These are phyloP conservation scores for Trifolium dubium DNA, from an alignment of 306 rosid genomes.

Conservation along the genomic window DNA sequence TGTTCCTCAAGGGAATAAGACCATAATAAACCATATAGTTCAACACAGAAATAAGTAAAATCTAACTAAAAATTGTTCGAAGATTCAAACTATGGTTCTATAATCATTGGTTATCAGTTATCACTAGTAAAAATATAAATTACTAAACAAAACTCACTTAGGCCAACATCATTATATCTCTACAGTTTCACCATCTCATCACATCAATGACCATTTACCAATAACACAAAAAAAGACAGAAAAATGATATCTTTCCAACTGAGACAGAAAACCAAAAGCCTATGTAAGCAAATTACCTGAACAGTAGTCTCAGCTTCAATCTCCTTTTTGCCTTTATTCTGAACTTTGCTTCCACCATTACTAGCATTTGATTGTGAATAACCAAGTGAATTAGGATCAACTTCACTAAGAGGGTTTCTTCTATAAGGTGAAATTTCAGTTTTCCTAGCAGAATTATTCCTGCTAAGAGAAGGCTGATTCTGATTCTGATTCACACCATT, in stretches of 20 bases:
- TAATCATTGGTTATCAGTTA: neutral
- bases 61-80: neutral
- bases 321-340: constrained; percentile 57
- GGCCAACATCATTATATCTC: neutral
- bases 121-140: neutral
- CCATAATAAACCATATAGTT: too few relatives aligned
- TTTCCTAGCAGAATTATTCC: constrained; percentile 82
- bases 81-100: neutral
- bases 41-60: neutral
- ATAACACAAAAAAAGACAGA: neutral
- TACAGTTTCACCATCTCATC: neutral
- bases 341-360: constrained; percentile 49
- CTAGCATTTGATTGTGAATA: constrained; percentile 58
- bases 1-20: too few relatives aligned
- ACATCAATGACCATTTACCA: constrained; percentile 23
- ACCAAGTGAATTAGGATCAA: constrained; percentile 72
- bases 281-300: constrained; percentile 54
- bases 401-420: constrained; percentile 84
- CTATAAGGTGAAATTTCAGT: constrained; percentile 87
- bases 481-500: constrained; percentile 47
- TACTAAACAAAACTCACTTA: neutral
- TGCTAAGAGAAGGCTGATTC: constrained; percentile 75
- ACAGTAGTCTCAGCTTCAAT: constrained; percentile 51
- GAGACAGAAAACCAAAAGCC: neutral
- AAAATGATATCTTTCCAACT: too few relatives aligned